Conservation (phyloP, 257 asterid species). For the Solanum paucissectum region DNA sequence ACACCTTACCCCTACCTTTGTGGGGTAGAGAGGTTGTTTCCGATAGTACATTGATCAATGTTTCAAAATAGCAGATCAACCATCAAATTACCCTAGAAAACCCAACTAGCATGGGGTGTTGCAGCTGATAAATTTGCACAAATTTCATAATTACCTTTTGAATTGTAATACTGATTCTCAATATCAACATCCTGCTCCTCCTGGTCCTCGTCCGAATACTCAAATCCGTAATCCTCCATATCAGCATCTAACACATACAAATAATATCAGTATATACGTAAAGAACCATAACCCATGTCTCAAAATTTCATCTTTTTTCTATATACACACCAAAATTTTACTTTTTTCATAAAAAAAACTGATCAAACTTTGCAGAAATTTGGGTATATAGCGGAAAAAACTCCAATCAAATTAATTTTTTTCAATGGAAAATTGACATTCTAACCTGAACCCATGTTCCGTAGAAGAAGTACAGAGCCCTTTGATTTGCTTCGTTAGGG, state of each 20-base stretch:
- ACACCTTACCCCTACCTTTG: not conserved
- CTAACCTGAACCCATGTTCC: not conserved
- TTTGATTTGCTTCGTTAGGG: not conserved
- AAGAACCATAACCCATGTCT: not conserved
- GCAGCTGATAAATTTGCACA: no score
- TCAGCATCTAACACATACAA: not conserved
- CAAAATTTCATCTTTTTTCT: not conserved
- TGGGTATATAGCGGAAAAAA: not conserved
- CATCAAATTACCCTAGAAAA: no score
- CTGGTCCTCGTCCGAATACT: slow-evolving; percentile 94
- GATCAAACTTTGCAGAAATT: not conserved
- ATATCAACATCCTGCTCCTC: slow-evolving; percentile 10
- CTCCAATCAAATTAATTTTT: not conserved
- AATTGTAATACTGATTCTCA: no score
- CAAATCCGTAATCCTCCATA: slow-evolving; percentile 96
- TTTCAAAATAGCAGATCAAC: no score
- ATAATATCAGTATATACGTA: not conserved
- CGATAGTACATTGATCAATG: no score
- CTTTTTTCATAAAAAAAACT: not conserved
- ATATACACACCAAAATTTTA: not conserved
- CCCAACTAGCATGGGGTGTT: no score
- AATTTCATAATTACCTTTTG: no score
- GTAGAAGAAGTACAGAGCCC: not conserved
- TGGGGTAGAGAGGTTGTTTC: no score
- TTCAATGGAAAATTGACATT: not conserved